Base-by-base conservation (phyloP, 352 stramenopile genomes). In the Pythium oligandrum region DNA sequence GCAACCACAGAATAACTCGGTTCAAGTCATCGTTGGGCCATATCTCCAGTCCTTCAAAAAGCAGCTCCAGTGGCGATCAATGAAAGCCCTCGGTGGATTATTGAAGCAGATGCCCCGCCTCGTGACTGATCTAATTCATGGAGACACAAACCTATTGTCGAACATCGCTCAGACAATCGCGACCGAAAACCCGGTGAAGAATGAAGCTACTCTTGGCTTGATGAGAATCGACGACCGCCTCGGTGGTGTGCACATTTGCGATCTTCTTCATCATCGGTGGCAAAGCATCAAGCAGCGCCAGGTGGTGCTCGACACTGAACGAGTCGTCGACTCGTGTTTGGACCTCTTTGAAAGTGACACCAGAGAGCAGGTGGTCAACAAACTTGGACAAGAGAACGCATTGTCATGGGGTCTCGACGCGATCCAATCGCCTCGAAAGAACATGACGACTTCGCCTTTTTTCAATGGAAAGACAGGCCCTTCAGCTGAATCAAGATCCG, bases 331-430 rank as follows among this genome's bases (percentile, higher is more conserved):
- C 51, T 61, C 71, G n/a, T 69, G 77, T 1, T 40, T 95, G 36
- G 85, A 95, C 51, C 59, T 73, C 38, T 78, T 73, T 11, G 85
- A 95, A 63, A 43, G 39, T 12, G 42, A 66, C 6, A 76, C 84
- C 17, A 63, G 79, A 40, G 68, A 93, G 6, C 54, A 86, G 58
- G 81, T 89, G 17, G 70, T 93, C 1, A 58, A 61, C 7, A 86
- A 85, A n/a, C 66, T 95, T 6, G 79, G 75, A 1, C 75, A 72
- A 36, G 78, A 92, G 54, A 93, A 95, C 44, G 85, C 78, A 0
- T 48, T 95, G 26, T 90, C 71, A 6, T 95, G 85, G 85, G 83
- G 79, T 6, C 72, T 88, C 3, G 83, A 93, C 63, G 83, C 81
- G 2, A 85, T 95, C 8, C 85, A 95, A 44, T 92, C 81, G 0